These are phyloP conservation scores for Chrysopogon serrulatus DNA, from an alignment of 176 grass and related monocot species.

Conservation along the genomic window DNA sequence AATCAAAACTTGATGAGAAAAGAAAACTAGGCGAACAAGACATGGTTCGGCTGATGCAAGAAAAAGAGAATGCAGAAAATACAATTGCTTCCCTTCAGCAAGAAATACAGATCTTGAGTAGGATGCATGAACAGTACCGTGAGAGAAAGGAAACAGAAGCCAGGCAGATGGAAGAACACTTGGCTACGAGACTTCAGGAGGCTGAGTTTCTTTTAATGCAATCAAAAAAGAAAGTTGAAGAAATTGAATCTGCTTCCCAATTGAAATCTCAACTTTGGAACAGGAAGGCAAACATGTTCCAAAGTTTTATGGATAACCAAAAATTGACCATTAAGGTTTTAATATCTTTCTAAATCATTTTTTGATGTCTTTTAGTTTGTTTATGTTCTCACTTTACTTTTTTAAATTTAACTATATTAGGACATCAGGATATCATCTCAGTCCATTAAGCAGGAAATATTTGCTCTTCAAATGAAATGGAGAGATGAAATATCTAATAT, in stretches of 20 bases:
- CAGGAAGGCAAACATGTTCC: conserved; percentile 70
- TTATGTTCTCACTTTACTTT: neutral
- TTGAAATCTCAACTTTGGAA: conserved; percentile 75
- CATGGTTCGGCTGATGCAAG: conserved; percentile 45
- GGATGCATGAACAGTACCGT: conserved; percentile 50
- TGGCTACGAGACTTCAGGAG: conserved; percentile 61
- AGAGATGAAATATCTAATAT: conserved; percentile 78
- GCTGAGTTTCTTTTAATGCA: conserved; percentile 60
- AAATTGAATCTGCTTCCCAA: conserved; percentile 65
- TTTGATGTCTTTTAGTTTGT: conserved; percentile 16
- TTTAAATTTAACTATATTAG: conserved; percentile 40
- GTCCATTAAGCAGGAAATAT: conserved; percentile 76
- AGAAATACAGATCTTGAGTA: conserved; percentile 73
- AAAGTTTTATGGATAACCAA: conserved; percentile 58
- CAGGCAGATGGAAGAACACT: conserved; percentile 59
- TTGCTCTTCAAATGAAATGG: conserved; percentile 73
- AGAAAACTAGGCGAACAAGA: conserved; percentile 62
- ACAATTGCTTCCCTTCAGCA: conserved; percentile 57
- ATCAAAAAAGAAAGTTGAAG: conserved; percentile 72
- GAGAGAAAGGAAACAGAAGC: conserved; percentile 56
- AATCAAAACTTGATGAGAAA: conserved; percentile 79
- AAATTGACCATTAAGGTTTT: conserved; percentile 54
- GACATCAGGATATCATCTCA: conserved; percentile 77
- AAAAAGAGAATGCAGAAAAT: conserved; percentile 69
- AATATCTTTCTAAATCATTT: conserved; percentile 7